Conservation (phyloP, 805 yeast genomes). For the Metschnikowia borealis region DNA sequence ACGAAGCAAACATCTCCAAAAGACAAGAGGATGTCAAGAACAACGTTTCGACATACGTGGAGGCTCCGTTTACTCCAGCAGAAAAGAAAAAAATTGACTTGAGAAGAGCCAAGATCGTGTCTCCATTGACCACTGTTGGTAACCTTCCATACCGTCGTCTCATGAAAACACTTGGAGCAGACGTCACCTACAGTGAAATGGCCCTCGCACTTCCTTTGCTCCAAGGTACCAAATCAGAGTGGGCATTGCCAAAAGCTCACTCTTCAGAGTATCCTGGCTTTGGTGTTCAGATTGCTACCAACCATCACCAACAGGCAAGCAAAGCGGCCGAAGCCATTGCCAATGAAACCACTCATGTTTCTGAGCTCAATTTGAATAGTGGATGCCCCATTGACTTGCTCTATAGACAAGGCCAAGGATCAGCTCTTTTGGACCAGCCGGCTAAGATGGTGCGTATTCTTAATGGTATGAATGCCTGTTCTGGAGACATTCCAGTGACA, state of each 20-base stretch:
- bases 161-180: conserved; percentile 88
- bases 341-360: conserved; percentile 54
- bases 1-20: conserved; percentile 34
- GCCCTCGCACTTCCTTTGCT: conserved; percentile 81
- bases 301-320: conserved; percentile 90
- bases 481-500: conserved; percentile 90
- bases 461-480: conserved; percentile 82
- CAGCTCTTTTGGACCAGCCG: conserved; percentile 87
- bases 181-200: conserved; percentile 93
- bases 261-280: conserved; percentile 76
- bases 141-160: conserved; percentile 91
- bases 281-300: conserved; percentile 90
- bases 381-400: conserved; percentile 97
- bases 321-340: conserved; percentile 83
- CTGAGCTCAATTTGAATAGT: conserved; percentile 86
- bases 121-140: conserved; percentile 97
- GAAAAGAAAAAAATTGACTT: conserved; percentile 78
- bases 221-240: conserved; percentile 89
- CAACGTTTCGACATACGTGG: conserved; percentile 54
- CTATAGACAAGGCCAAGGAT: conserved; percentile 94
- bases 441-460: conserved; percentile 73
- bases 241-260: conserved; percentile 97
- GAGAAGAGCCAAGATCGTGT: conserved; percentile 74
- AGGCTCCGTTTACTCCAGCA: conserved; percentile 69
- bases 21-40: conserved; percentile 22